Conservation (phyloP, 768 basidiomycete genomes). For the Lactarius hatsudake region DNA sequence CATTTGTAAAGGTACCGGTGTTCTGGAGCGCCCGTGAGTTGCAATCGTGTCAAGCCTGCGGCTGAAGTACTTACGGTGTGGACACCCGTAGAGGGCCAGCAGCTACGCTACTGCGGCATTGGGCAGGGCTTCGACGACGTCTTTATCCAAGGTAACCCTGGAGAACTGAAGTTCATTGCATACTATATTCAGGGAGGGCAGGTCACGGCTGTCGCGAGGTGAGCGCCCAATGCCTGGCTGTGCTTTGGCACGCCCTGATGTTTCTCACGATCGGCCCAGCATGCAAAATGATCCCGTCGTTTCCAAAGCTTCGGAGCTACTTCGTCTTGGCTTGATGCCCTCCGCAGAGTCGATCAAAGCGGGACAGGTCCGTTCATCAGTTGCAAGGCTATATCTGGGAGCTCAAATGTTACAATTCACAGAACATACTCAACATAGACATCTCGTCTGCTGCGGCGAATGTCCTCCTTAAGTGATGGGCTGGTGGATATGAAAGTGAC, state of each 20-base stretch:
- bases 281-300: conserved; percentile 86
- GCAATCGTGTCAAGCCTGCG: conserved; percentile 1
- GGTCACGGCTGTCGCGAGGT: conserved; percentile 68
- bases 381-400: background rate
- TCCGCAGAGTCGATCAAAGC: conserved; percentile 64
- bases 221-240: conserved; percentile 18
- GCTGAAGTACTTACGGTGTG: background rate
- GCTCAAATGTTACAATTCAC: background rate
- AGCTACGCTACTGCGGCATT: conserved; percentile 81
- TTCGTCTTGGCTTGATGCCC: conserved; percentile 80
- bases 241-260: background rate
- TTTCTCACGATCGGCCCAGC: conserved; percentile 35
- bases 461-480: conserved; percentile 7
- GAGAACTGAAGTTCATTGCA: conserved; percentile 82
- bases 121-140: conserved; percentile 72
- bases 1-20: conserved; percentile 77
- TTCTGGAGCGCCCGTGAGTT: conserved; percentile 87
- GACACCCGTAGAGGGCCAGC: conserved; percentile 63
- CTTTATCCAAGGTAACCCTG: conserved; percentile 70
- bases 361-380: conserved; percentile 58
- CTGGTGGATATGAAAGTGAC: background rate
- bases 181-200: conserved; percentile 69
- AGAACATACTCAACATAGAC: conserved; percentile 36
- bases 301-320: conserved; percentile 70
- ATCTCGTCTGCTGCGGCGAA: conserved; percentile 32